These are phyloP conservation scores for Chrysoporthe puriensis DNA, from an alignment of 2,329 filamentous ascomycete species.

Conservation along the genomic window DNA sequence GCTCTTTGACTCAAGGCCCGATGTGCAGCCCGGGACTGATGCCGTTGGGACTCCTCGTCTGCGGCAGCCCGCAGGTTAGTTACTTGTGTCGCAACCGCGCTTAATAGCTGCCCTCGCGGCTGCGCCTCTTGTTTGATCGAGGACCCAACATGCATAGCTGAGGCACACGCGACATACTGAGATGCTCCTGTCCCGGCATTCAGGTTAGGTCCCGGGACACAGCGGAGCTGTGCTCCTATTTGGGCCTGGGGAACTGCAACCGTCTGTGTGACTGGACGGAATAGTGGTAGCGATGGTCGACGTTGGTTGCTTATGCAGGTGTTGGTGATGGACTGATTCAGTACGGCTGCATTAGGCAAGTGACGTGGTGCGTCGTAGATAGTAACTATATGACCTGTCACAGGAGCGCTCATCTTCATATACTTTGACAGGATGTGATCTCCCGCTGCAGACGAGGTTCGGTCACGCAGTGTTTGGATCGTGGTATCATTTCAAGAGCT, in stretches of 20 bases:
- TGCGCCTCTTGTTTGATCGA: not conserved
- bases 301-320: not conserved
- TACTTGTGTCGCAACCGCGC: not conserved
- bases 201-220: not conserved
- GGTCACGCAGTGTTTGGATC: not conserved
- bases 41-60: not conserved
- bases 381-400: not conserved
- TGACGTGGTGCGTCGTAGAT: not conserved
- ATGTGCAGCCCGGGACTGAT: not conserved
- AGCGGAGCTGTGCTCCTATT: not conserved
- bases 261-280: not conserved
- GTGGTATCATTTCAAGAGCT: constrained; percentile 27
- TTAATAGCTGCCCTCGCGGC: not conserved
- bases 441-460: not conserved
- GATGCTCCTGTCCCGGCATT: not conserved
- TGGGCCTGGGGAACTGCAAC: not conserved
- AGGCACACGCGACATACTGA: not conserved
- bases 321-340: not conserved
- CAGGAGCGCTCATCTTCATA: not conserved
- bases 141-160: not conserved
- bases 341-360: not conserved
- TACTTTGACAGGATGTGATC: not conserved
- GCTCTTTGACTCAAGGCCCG: not conserved
- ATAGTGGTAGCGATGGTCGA: not conserved
- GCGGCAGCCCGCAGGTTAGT: not conserved